phyloP scores from a whole-genome alignment of 1,139 yeast genomes.

The Ogataea hybrid region DNA sequence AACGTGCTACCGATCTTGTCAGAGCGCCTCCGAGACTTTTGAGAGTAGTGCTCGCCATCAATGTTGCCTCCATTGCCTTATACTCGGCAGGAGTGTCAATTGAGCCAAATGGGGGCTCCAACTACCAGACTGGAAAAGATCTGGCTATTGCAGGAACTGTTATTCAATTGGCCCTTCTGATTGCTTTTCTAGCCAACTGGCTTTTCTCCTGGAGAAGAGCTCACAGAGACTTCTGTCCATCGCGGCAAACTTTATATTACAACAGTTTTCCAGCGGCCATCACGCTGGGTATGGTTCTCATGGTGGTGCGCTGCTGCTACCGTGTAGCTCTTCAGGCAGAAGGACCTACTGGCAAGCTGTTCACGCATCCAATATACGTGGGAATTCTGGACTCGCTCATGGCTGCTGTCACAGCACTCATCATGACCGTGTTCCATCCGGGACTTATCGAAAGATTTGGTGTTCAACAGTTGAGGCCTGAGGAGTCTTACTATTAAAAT shows the following conservation, averaged over 20 bases:
- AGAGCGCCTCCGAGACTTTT: neutral
- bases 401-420: constrained; percentile 46
- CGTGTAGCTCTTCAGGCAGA: constrained; percentile 74
- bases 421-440: constrained; percentile 61
- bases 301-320: constrained; percentile 72
- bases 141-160: constrained; percentile 80
- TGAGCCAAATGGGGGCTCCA: constrained; percentile 46
- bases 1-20: neutral
- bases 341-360: constrained; percentile 71
- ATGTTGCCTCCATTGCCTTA: constrained; percentile 1
- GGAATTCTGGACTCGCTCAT: constrained; percentile 73
- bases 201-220: neutral
- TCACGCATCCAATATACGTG: constrained; percentile 66
- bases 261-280: constrained; percentile 48
- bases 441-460: constrained; percentile 36
- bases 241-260: constrained; percentile 27
- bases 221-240: neutral
- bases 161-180: constrained; percentile 74
- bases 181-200: neutral
- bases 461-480: neutral
- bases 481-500: neutral
- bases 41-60: neutral
- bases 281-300: constrained; percentile 51
- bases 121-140: constrained; percentile 61
- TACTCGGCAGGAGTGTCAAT: neutral